Evolutionary conservation across 2,329 filamentous ascomycete species (phyloP).

Genomic region (Bipolaris bicolor): DNA sequence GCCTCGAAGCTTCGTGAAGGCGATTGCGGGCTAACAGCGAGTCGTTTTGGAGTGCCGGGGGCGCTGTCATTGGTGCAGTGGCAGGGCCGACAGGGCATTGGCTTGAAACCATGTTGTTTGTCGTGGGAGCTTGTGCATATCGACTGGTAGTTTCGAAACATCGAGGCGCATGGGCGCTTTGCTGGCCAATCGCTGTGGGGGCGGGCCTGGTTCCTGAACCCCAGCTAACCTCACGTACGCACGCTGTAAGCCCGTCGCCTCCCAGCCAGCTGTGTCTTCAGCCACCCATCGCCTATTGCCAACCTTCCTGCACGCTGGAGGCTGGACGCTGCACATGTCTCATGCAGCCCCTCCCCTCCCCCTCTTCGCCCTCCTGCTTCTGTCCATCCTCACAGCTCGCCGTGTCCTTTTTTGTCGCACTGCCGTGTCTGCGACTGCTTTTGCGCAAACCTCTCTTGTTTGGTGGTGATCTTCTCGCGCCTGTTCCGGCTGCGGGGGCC

Average conservation of each 20-base stretch:
- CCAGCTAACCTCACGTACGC: conserved; percentile 9
- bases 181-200: conserved; percentile 24
- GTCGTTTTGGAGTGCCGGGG: not conserved
- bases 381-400: not conserved
- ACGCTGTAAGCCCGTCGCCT: conserved; percentile 14
- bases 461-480: not conserved
- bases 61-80: conserved; percentile 11
- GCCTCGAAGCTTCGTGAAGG: conserved; percentile 1
- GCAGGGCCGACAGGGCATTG: conserved; percentile 4
- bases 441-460: not conserved
- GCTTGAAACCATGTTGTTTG: conserved; percentile 20
- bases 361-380: not conserved
- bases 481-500: conserved; percentile 12
- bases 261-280: conserved; percentile 8
- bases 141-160: conserved; percentile 31
- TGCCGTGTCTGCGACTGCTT: conserved; percentile 1
- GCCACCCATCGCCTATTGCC: conserved; percentile 3
- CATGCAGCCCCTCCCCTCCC: not conserved
- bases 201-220: conserved; percentile 16
- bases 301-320: not conserved
- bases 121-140: conserved; percentile 14
- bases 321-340: not conserved
- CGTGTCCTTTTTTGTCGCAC: not conserved
- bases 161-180: conserved; percentile 20
- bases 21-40: not conserved